Percentiles rank a stretch among this genome's conserved stretches.
phyloP scores from a whole-genome alignment of 257 asterid species.

The Gentiana dahurica region DNA sequence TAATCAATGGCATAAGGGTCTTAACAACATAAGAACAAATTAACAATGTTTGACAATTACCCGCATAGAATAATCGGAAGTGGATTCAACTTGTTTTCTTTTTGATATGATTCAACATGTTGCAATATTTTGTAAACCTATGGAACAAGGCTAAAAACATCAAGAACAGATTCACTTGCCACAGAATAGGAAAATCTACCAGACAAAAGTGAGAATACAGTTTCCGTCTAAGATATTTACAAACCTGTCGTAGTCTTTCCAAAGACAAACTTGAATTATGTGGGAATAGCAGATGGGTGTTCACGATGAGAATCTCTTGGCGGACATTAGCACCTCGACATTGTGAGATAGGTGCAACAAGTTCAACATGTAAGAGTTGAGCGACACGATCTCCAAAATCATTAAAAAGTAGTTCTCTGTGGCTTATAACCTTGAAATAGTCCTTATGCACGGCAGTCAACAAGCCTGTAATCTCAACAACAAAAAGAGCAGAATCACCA shows the following conservation, averaged over 20 bases:
- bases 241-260: conserved; percentile 95
- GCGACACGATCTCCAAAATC: conserved; percentile 99
- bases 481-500: conserved; percentile 6
- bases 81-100: conserved; percentile 78
- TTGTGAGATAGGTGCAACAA: conserved; percentile 48
- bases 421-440: conserved; percentile 50
- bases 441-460: conserved; percentile 90
- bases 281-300: conserved; percentile 89
- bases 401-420: conserved; percentile 82
- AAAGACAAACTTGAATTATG: conserved; percentile 85
- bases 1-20: background rate
- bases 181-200: too few relatives aligned
- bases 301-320: conserved; percentile 88
- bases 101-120: conserved; percentile 75
- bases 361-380: conserved; percentile 84
- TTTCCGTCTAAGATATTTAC: conserved; percentile 3
- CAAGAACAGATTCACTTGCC: background rate
- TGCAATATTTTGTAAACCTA: conserved; percentile 93
- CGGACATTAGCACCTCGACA: conserved; percentile 36
- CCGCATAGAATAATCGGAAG: conserved; percentile 92
- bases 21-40: background rate
- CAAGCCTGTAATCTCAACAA: conserved; percentile 41
- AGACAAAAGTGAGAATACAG: background rate
- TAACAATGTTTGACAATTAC: conserved; percentile 24
- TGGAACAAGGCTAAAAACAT: background rate